Evolutionary conservation across 1,139 yeast genomes (phyloP).

Genomic region (Suhomyces bolitotheri): DNA sequence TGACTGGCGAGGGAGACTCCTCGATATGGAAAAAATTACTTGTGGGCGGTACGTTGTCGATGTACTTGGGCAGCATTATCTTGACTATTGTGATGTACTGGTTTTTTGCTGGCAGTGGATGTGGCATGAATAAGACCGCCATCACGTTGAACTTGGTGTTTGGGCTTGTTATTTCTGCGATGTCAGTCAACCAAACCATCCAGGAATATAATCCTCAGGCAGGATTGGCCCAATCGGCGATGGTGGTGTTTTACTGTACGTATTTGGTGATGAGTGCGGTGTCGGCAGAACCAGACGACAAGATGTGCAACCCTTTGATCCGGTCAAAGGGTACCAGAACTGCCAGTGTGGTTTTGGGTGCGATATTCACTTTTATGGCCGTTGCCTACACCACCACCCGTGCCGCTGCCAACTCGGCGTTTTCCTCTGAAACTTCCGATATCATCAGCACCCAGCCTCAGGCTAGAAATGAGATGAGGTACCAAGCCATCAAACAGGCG

Average conservation of each 20-base stretch:
- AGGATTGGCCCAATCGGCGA: slow-evolving; percentile 94
- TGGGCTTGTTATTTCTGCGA: slow-evolving; percentile 59
- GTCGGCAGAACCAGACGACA: slow-evolving; percentile 95
- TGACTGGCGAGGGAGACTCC: slow-evolving; percentile 51
- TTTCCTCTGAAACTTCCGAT: slow-evolving; percentile 28
- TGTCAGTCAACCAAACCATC: slow-evolving; percentile 78
- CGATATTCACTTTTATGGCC: slow-evolving; percentile 89
- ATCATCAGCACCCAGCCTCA: slow-evolving; percentile 54
- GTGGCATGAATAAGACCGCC: slow-evolving; percentile 89
- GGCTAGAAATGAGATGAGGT: slow-evolving; percentile 72
- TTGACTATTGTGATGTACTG: slow-evolving; percentile 80
- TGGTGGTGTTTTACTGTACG: slow-evolving; percentile 93
- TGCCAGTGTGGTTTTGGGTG: slow-evolving; percentile 84
- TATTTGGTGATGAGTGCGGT: slow-evolving; percentile 92
- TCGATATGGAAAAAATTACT: slow-evolving; percentile 77
- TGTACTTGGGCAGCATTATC: slow-evolving; percentile 74
- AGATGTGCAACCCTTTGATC: slow-evolving; percentile 84
- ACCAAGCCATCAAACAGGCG: slow-evolving; percentile 88
- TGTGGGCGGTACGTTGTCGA: slow-evolving; percentile 80
- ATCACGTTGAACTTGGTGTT: slow-evolving; percentile 74
- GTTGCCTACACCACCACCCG: slow-evolving; percentile 96
- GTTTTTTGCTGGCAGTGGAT: slow-evolving; percentile 80
- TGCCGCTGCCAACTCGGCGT: slow-evolving; percentile 83
- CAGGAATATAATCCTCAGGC: slow-evolving; percentile 95
- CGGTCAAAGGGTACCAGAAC: slow-evolving; percentile 91